Evolutionary conservation across 2,329 filamentous ascomycete genomes (phyloP).

Genomic region (Colletotrichum sp.): DNA sequence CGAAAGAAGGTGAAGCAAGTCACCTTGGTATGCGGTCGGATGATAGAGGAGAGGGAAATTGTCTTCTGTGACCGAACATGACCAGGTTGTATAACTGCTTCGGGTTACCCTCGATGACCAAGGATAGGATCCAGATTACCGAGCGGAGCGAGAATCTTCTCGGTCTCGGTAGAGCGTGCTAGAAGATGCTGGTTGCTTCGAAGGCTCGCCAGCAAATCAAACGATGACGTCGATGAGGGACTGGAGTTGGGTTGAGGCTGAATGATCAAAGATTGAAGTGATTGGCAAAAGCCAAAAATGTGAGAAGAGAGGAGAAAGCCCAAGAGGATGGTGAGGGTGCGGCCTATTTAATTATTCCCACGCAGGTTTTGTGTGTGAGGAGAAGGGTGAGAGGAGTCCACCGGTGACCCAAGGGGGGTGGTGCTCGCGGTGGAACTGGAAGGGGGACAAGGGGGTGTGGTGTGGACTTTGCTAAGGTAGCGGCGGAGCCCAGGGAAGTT

Average conservation of each 20-base stretch:
- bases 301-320: constrained; percentile 27
- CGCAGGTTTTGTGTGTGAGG: constrained; percentile 14
- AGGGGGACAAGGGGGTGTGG: not conserved
- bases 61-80: constrained; percentile 64
- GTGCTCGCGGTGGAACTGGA: not conserved
- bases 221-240: not conserved
- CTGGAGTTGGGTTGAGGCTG: not conserved
- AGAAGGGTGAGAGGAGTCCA: not conserved
- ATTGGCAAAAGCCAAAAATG: constrained; percentile 45
- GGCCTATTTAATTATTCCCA: constrained; percentile 17
- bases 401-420: not conserved
- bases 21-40: constrained; percentile 68
- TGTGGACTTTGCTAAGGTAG: not conserved
- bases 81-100: constrained; percentile 39
- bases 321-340: constrained; percentile 27
- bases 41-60: constrained; percentile 59
- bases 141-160: constrained; percentile 26
- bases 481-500: not conserved
- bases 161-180: constrained; percentile 27
- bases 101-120: constrained; percentile 36
- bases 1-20: constrained; percentile 54
- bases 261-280: constrained; percentile 24
- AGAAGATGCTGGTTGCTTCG: constrained; percentile 33
- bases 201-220: constrained; percentile 26
- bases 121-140: constrained; percentile 30